A percentile compares a stretch with the other conserved stretches of the same genome.
These are phyloP conservation scores for Medakamo hakoo DNA, from an alignment of 139 green algal genomes.

Conservation along the genomic window DNA sequence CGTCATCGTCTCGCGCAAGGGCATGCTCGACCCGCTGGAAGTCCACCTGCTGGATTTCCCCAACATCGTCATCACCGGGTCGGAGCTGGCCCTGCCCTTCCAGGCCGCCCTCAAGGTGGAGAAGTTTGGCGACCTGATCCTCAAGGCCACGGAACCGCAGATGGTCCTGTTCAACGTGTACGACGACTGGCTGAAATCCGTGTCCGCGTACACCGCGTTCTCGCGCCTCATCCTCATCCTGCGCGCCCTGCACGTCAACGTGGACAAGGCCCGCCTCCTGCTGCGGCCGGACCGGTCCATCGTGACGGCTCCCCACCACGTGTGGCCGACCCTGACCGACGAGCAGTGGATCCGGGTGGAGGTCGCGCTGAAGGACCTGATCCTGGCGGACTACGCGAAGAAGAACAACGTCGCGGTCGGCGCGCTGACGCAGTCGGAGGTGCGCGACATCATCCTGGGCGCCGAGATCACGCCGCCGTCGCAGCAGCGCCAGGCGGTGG, in stretches of 20 bases:
- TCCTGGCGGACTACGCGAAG: slow-evolving; percentile 96
- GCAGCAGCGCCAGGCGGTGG: slow-evolving; percentile 96
- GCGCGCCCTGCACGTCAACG: slow-evolving; percentile 93
- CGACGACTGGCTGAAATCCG: slow-evolving; percentile 97
- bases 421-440: slow-evolving; percentile 89
- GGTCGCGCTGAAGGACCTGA: slow-evolving; percentile 92
- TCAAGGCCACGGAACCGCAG: slow-evolving; percentile 90
- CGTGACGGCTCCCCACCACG: slow-evolving; percentile 92
- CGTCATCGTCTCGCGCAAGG: slow-evolving; percentile 97
- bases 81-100: slow-evolving; percentile 99
- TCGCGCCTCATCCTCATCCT: slow-evolving; percentile 94
- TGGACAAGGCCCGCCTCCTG: slow-evolving; percentile 97
- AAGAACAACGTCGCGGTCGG: slow-evolving; percentile 99
- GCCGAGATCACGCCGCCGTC: slow-evolving; percentile 94
- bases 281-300: slow-evolving; percentile 88
- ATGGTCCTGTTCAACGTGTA: slow-evolving; percentile 99
- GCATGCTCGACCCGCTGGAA: slow-evolving; percentile 98
- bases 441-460: slow-evolving; percentile 98
- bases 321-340: slow-evolving; percentile 94
- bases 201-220: slow-evolving; percentile 97
- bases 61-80: slow-evolving; percentile 99
- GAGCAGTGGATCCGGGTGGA: slow-evolving; percentile 96
- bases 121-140: slow-evolving; percentile 95
- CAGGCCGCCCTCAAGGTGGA: slow-evolving; percentile 89
- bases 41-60: slow-evolving; percentile 98